Base-by-base conservation (phyloP, 2,329 filamentous ascomycete genomes). In the Colletotrichum salicis region DNA sequence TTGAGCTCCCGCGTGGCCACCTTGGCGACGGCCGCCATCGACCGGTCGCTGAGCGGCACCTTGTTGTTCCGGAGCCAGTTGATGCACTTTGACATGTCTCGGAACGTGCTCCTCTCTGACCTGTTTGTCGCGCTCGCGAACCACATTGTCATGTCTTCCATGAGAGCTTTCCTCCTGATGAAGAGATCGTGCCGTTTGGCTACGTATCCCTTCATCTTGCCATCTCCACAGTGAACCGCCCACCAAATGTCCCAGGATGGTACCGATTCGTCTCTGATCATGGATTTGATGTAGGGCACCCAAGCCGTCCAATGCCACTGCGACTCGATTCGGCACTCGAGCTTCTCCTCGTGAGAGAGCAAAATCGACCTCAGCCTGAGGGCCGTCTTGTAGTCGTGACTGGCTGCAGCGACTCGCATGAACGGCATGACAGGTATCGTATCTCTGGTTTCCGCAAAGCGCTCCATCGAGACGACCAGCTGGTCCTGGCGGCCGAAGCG, bases 1-100 rank as follows among this genome's bases (percentile, higher is more conserved):
- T 79, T 78, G 5, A 84, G 75, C 67, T 84, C 82, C 11, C 78
- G 74, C 4, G 79, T 76, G 24, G 82, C 69, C 2, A 80, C 68
- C 5, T 73, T 64, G 7, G 78, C 67, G n/a, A 82, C 45, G 41
- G 74, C 75, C 55, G 72, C 73, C 22, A 84, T 70, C 11, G 77
- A 74, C 22, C 74, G 63, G 13, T 22, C 12, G 6, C 75, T 71
- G 8, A 80, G 76, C n/a, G 79, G 64, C 12, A 61, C 69, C 10
- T 73, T 73, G 57, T 71, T 29, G 54, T 58, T 52, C 60, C 48
- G 35, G 24, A 74, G 63, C 70, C 70, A 73, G 4, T 29, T 19
- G 24, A 73, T 45, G 48, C 73, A 73, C 13, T 29, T 22, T 10
- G 33, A 64, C 11, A 74, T 57, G 13, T 72, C 19, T 1, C 62